Evolutionary conservation across 129 eudicot genomes (phyloP).

Genomic region (Scalesia atractyloides): DNA sequence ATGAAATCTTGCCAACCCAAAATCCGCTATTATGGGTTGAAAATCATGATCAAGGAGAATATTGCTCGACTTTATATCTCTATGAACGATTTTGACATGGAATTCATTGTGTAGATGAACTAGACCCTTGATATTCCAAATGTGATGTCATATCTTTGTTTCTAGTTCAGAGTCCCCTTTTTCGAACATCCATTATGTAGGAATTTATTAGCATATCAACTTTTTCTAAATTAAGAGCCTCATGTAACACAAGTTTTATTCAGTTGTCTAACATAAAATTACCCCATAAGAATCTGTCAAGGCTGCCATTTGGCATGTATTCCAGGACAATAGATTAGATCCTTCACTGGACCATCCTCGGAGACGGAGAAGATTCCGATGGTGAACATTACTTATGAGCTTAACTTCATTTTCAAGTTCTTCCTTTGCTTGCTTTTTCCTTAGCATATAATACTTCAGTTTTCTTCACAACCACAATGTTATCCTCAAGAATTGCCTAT

Average conservation of each 20-base stretch:
- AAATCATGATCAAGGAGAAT: constrained; percentile 57
- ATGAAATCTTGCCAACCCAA: constrained; percentile 72
- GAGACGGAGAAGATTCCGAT: constrained; percentile 73
- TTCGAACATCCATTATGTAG: constrained; percentile 41
- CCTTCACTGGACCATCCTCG: constrained; percentile 63
- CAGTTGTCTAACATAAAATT: neutral
- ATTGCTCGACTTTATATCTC: constrained; percentile 77
- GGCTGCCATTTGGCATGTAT: constrained; percentile 76
- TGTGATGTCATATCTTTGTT: constrained; percentile 55
- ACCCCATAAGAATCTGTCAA: constrained; percentile 71
- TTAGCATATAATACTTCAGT: constrained; percentile 33
- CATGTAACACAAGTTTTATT: neutral
- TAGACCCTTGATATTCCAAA: constrained; percentile 70
- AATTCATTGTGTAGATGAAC: constrained; percentile 70
- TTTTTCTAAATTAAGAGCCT: neutral
- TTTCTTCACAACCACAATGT: constrained; percentile 66
- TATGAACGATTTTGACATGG: constrained; percentile 68
- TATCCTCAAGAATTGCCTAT: constrained; percentile 58
- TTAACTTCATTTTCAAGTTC: constrained; percentile 66
- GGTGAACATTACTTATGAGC: constrained; percentile 69
- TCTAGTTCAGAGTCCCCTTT: constrained; percentile 58
- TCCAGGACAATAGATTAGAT: constrained; percentile 60
- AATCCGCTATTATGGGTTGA: constrained; percentile 75
- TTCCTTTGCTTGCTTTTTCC: constrained; percentile 51
- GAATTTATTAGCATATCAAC: constrained; percentile 3